Base-by-base conservation (phyloP, 306 rosid species). In the cucumber (Cucumis sativus) region DNA sequence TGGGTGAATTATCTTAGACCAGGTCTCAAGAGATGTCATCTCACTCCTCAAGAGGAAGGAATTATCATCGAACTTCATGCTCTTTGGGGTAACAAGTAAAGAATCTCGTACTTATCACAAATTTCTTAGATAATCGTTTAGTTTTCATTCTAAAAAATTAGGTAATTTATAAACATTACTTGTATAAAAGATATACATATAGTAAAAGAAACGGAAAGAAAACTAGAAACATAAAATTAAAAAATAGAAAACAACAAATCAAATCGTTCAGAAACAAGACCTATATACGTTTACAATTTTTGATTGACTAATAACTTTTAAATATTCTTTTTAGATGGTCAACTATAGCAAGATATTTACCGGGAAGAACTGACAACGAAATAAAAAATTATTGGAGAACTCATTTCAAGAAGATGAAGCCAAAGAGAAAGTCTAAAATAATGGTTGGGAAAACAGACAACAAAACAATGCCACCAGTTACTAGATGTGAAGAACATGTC, bases 1-100 rank as follows among this genome's bases (percentile, higher is more conserved):
- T 91, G 97, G 97, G 94, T 89, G 64, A 91, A 91, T 69, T 91
- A 91, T 83, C 80, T 91, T 47, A 89, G 85, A 82, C 95, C 97
- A 0, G 97, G 93, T 6, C 89, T 91, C 7, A 91, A 91, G 83
- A 89, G 82, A 82, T 88, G 89, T 51, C 91, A 87, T 8, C 47
- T 91, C 74, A 83, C 90, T 21, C 89, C 91, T 33, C 76, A 79
- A 23, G 97, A 91, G 84, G 88, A 85, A 88, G 90, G 75, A 87
- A 83, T 83, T 76, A 80, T 91, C 47, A 54, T 83, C 65, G 97
- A 91, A 78, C 79, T 91, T 20, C 97, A 91, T 82, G 89, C 88
- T 41, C 8, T 88, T 8, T 84, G 86, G 82, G 95, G 97, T 6
- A 91, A 91, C 92, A 91, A 88, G 97, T 91, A 82, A 83, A 63